Percentiles rank a stretch among this genome's conserved stretches.
These are phyloP conservation scores for Coffea canephora DNA, from an alignment of 257 asterid species.

Conservation along the genomic window DNA sequence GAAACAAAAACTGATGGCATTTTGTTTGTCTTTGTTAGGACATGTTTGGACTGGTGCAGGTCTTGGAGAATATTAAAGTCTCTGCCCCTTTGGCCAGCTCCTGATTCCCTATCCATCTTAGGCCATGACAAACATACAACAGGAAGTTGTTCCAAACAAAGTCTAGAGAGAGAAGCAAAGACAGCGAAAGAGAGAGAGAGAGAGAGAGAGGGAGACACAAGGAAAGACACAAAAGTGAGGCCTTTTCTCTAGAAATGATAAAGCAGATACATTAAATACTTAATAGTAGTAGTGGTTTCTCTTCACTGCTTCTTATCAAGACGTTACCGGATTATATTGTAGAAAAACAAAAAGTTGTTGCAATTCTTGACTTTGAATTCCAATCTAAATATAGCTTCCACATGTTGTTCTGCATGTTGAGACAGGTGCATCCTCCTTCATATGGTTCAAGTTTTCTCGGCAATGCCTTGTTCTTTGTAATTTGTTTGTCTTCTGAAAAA, in stretches of 20 bases:
- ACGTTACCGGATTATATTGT: neutral
- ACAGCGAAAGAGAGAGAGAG: slow-evolving; percentile 22
- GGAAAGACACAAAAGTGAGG: slow-evolving; percentile 1
- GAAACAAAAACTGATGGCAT: slow-evolving; percentile 56
- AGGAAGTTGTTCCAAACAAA: slow-evolving; percentile 24
- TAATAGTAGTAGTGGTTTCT: neutral
- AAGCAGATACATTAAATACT: neutral
- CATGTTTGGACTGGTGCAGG: slow-evolving; percentile 55
- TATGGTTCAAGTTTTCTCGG: neutral
- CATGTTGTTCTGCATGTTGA: neutral
- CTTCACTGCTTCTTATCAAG: neutral
- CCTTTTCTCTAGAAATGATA: neutral
- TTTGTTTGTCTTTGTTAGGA: slow-evolving; percentile 72
- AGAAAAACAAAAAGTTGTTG: neutral
- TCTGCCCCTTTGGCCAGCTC: slow-evolving; percentile 36
- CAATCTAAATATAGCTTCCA: neutral
- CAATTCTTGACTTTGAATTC: neutral
- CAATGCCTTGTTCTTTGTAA: too few relatives aligned
- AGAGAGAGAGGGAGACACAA: slow-evolving; percentile 16
- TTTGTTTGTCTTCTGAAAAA: neutral
- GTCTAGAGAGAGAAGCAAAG: slow-evolving; percentile 10
- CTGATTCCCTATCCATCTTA: slow-evolving; percentile 69
- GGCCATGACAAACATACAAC: slow-evolving; percentile 54
- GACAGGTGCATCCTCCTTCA: neutral
- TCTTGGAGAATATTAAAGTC: slow-evolving; percentile 45